Evolutionary conservation across 2,329 filamentous ascomycete genomes (phyloP), one percentile per base, ranked within the genome.

Genomic region (Fusarium hostae): DNA sequence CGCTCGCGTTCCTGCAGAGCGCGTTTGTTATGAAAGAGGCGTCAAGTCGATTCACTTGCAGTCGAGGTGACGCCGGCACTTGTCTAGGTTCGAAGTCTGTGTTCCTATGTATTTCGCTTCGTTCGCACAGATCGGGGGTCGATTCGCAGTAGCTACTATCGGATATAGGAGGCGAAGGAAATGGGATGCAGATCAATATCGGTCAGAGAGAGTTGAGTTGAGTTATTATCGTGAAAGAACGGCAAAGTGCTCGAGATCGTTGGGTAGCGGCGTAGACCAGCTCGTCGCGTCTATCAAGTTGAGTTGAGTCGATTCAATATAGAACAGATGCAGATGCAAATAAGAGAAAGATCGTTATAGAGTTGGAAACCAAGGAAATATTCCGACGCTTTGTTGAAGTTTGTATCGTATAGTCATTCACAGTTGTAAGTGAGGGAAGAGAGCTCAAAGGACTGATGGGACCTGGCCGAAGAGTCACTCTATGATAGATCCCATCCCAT

Each of bases 1-100:
- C 69, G 75, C 75, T 72, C 72, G 69, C 75, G 75, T 76, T 75
- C 74, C 75, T 71, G 77, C 77, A 77, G 74, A 77, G 76, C 73
- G 67, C 65, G 59, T 54, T 59, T 59, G 41, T 34, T 60, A 70
- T 56, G 56, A 66, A 65, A 48, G 54, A 65, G 60, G 59, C 58
- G 62, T 66, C 70, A 67, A 65, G 40, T 63, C 60, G 59, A 73
- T 51, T 45, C 34, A 41, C 55, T 40, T 37, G 37, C 45, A 69
- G 62, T 62, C 58, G 47, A 71, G 58, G 66, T 56, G 70, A 72
- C 62, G 70, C 66, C 66, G 66, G 70, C 55, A 72, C 70, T 71
- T 73, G 58, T 52, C 50, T 70, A 63, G 61, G 52, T 67, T 67
- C 44, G n/a, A 61, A 72, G 66, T 52, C 56, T 70, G 65, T 72